These are phyloP conservation scores for Begonia masoniana DNA, from an alignment of 306 rosid species.

Conservation along the genomic window DNA sequence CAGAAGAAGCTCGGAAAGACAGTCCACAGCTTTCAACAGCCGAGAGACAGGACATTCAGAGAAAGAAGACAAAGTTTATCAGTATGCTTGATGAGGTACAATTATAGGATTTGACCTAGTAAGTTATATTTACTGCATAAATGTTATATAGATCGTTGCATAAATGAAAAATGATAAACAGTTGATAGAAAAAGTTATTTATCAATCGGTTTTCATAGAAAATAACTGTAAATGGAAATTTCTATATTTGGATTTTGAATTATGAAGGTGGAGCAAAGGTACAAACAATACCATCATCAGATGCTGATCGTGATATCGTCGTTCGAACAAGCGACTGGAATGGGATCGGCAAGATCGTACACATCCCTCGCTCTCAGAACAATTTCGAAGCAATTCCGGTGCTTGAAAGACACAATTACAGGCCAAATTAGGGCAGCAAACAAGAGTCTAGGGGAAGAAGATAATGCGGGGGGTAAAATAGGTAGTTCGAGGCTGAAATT, in stretches of 20 bases:
- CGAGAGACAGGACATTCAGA: constrained; percentile 90
- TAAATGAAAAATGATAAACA: too few species aligned
- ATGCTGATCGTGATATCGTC: constrained; percentile 76
- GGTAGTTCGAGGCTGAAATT: constrained; percentile 85
- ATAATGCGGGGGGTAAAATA: constrained; percentile 39
- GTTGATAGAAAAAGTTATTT: too few species aligned
- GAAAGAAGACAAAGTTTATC: constrained; percentile 89
- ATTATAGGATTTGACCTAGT: too few species aligned
- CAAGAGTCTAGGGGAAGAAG: constrained; percentile 73
- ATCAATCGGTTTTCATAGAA: too few species aligned
- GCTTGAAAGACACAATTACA: constrained; percentile 71
- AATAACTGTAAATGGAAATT: too few species aligned
- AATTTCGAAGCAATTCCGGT: constrained; percentile 84
- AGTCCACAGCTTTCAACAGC: constrained; percentile 52
- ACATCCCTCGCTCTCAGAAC: constrained; percentile 83
- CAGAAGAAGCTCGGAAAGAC: constrained; percentile 33
- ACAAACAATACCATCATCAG: constrained; percentile 82
- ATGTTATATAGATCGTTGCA: too few species aligned
- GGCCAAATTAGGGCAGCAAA: constrained; percentile 62
- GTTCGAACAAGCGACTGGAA: constrained; percentile 75
- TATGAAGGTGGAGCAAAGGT: constrained; percentile 78
- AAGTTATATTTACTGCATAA: too few species aligned
- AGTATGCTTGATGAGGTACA: constrained; percentile 89
- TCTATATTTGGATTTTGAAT: too few species aligned
- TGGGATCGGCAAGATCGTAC: constrained; percentile 77